Base-by-base conservation (phyloP, 495 filamentous ascomycete species). In the Bryoglossum gracile region DNA sequence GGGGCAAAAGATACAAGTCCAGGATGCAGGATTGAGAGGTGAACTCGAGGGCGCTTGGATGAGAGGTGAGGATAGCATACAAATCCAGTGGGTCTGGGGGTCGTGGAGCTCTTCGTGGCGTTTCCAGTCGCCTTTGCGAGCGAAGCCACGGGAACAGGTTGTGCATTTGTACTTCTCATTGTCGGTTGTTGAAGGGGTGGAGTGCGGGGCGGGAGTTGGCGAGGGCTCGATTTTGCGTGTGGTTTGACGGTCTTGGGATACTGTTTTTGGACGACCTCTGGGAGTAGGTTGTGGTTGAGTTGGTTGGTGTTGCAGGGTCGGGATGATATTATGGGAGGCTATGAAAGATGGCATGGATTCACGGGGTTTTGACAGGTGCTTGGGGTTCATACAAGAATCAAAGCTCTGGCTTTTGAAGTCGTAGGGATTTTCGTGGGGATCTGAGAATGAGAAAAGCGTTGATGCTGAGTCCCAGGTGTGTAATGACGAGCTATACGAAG, bases 1-100 rank as follows among this genome's bases (percentile, higher is more conserved):
- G n/a, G n/a, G n/a, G 41, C 50, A 53, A 23, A 53, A 47, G 6
- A 36, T 30, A 30, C 50, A 53, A 9, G 35, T 22, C 50, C 50
- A 53, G 3, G 26, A 30, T 13, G 6, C 26, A 13, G 5, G 26
- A 5, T 6, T 13, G 13, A 30, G 26, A 30, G 26, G 26, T 5
- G 5, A 5, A 13, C 43, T 34, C 13, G 5, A 34, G 13, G 22
- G 2, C 5, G 19, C 23, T 6, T 32, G 14, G 3, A 18, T 37
- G 3, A 40, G 34, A 4, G 50, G 50, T 16, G 46, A 26, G 8
- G 18, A 24, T 10, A 53, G 24, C 23, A 53, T 38, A 14, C 50
- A 53, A 1, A 40, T 41, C 50, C 50, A 53, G 26, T 32, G 44
- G 1, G n/a, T 41, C 25, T 53, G 50, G 0, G 50, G 34, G 2